Percentiles rank a stretch among this genome's conserved stretches.
Conservation (phyloP, 768 basidiomycete genomes). For the Hericium rajendrae region DNA sequence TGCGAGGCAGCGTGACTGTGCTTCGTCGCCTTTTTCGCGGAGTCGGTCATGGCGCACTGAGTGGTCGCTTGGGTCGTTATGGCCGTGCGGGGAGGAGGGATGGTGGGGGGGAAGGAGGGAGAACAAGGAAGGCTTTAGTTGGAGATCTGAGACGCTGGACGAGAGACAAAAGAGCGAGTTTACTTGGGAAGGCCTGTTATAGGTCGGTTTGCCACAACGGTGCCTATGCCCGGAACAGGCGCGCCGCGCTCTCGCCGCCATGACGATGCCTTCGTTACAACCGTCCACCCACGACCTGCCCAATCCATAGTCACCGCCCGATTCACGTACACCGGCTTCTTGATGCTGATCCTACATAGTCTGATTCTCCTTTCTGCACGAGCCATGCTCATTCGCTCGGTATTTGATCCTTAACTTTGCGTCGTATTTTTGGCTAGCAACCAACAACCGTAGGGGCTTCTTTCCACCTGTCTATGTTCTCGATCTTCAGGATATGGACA, state of each 20-base stretch:
- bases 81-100: not conserved
- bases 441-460: too few species aligned
- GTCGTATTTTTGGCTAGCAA: too few species aligned
- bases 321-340: too few species aligned
- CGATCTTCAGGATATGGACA: too few species aligned
- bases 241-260: not conserved
- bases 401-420: too few species aligned
- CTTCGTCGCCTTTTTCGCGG: conserved; percentile 25
- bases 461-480: too few species aligned
- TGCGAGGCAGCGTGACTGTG: conserved; percentile 37
- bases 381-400: too few species aligned
- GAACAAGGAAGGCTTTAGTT: not conserved
- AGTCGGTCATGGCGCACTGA: conserved; percentile 10
- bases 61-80: not conserved
- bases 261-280: not conserved
- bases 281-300: too few species aligned
- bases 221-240: not conserved
- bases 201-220: not conserved
- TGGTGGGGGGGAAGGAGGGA: not conserved
- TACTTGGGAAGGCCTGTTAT: not conserved
- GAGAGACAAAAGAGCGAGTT: not conserved
- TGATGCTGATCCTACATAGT: too few species aligned
- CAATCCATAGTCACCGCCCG: too few species aligned
- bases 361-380: too few species aligned
- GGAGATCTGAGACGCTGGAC: not conserved